Evolutionary conservation across 257 asterid species (phyloP), one percentile per base, ranked within the genome.

Genomic region (Thymus quinquecostatus): DNA sequence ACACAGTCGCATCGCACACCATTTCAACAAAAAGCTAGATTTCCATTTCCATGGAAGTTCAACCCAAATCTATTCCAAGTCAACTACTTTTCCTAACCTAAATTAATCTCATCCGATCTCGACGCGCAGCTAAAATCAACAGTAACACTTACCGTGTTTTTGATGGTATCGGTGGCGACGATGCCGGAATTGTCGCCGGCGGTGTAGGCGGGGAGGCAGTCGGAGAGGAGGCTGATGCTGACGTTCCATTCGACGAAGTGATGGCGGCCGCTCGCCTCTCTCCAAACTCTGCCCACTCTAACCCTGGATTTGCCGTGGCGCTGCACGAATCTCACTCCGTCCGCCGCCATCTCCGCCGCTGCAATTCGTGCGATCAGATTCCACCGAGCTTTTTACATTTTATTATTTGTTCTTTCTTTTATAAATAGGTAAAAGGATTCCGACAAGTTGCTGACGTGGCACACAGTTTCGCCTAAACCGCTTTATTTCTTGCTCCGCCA

Each of bases 151-250:
- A 95, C 99, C 21, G 98, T 95, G 82, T 95, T 95, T 71, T 92
- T 95, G 84, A 95, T 88, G 68, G 98, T 92, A 81, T 95, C 99
- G 21, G 99, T 95, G 69, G 99, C 97, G 81, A 95, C 98, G 74
- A 95, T 80, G 60, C 78, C 79, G 44, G 92, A 86, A 66, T 92
- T 95, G 48, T 95, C 92, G 27, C 69, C 90, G 72, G 67, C 51
- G 62, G 91, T 78, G 76, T 91, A 95, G 13, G 99, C 86, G 41
- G 96, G 80, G 61, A 86, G 73, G 71, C 96, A 92, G 72, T 95
- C 92, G 80, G 99, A 95, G 86, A 95, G 75, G 80, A 95, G 97
- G 70, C 92, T 85, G 77, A 95, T 79, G 86, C 79, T 82, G 61
- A 95, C 96, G 32, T 71, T 88, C 99, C 99, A 95, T 58, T 95